Evolutionary conservation across 495 filamentous ascomycete genomes (phyloP).

Genomic region (Penicillium antarcticum): DNA sequence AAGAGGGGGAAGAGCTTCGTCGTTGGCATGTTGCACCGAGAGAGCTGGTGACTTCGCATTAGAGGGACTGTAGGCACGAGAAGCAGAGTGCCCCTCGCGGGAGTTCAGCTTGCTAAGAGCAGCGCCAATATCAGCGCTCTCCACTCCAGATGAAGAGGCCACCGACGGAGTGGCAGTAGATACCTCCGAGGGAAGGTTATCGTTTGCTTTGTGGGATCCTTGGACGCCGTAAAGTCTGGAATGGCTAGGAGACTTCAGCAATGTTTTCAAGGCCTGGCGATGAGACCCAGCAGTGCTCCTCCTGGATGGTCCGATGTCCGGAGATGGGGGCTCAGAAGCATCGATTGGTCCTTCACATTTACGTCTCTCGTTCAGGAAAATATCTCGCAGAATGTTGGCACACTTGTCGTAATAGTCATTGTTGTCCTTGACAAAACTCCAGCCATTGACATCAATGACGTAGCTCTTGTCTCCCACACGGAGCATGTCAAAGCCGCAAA

Average conservation of each 20-base stretch:
- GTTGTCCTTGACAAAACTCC: slow-evolving; percentile 99
- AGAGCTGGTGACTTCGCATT: slow-evolving; percentile 30
- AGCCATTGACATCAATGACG: slow-evolving; percentile 98
- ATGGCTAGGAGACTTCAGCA: slow-evolving; percentile 65
- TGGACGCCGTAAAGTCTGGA: slow-evolving; percentile 53
- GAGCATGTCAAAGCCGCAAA: slow-evolving; percentile 96
- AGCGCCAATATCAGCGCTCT: slow-evolving; percentile 27
- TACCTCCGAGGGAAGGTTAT: slow-evolving; percentile 38
- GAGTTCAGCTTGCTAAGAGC: slow-evolving; percentile 16
- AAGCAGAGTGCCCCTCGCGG: slow-evolving; percentile 23
- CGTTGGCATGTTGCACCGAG: slow-evolving; percentile 25
- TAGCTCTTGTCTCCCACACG: slow-evolving; percentile 85
- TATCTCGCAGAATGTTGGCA: slow-evolving; percentile 77
- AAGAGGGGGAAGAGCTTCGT: slow-evolving; percentile 51
- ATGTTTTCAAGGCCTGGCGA: slow-evolving; percentile 48
- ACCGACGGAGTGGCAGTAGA: slow-evolving; percentile 41
- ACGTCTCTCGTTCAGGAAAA: slow-evolving; percentile 76
- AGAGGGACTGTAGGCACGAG: slow-evolving; percentile 24
- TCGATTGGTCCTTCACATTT: slow-evolving; percentile 44
- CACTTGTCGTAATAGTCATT: slow-evolving; percentile 96
- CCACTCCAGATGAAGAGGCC: slow-evolving; percentile 49
- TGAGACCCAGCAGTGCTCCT: slow-evolving; percentile 35
- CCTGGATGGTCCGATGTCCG: slow-evolving; percentile 30
- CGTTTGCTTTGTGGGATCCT: slow-evolving; percentile 35
- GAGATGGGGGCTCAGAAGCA: slow-evolving; percentile 27